Evolutionary conservation across 208 protist species (phyloP), one percentile per base, ranked within the genome.

Genomic region (Leishmania major): DNA sequence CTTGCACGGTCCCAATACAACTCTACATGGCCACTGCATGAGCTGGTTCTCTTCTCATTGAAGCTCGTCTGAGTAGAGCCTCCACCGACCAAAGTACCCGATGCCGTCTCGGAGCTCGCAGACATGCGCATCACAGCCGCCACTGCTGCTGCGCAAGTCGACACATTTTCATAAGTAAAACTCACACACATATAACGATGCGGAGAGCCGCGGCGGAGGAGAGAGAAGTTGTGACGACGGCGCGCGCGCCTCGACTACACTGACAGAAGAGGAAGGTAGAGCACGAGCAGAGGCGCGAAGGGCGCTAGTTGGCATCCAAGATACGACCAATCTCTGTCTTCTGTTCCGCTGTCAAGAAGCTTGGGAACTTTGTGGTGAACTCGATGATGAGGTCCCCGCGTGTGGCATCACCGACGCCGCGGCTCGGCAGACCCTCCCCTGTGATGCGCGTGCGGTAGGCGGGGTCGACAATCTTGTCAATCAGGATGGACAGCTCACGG

Each of bases 401-500:
- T 35, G 88, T 73, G 19, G 87, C 82, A 7, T 83, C 82, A 15
- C 86, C 87, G 25, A 74, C 75, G 62, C 84, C 86, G 55, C 64
- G 69, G 6, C 40, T 57, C 35, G 92, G 91, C 35, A 97, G 80
- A 19, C 94, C 94, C 47, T 93, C 90, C n/a, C 94, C 92, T 3
- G 84, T 87, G n/a, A 97, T 84, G 45, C 89, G 91, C 7, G 85
- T 91, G 74, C 92, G 92, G 80, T 96, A 97, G 51, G 88, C 88
- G 4, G 92, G 94, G 76, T 96, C 89, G 79, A 97, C 94, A 85
- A 97, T 95, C 83, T 97, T 92, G 79, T 97, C 94, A 78, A 97
- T 94, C 25, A 95, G 76, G 37, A 97, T 89, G 1, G 90, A 88
- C 35, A 97, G 86, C 82, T 94, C 89, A 43, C 88, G 85, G 6